Evolutionary conservation across 495 filamentous ascomycete species (phyloP), one percentile per base, ranked within the genome.

Genomic region (Lepraria neglecta): DNA sequence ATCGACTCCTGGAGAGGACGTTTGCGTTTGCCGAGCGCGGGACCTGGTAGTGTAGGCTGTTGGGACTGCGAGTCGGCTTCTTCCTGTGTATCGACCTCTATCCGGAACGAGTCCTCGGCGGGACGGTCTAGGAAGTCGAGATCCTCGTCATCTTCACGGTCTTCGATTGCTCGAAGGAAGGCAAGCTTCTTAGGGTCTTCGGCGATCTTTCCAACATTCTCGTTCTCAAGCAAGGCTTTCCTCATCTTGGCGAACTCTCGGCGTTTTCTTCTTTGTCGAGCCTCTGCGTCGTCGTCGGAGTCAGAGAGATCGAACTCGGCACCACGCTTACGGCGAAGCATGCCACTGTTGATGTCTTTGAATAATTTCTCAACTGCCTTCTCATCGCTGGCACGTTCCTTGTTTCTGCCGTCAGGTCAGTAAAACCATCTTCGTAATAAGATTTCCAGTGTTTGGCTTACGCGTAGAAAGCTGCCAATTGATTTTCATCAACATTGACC

Each of bases 171-270:
- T 59, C 81, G 82, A 62, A 97, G 82, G 77, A 99, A 99, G 0
- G 94, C 94, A 15, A 83, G 77, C 67, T 90, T 91, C 71, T 92
- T 91, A 14, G 91, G 92, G 68, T 97, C 91, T 65, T 90, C 84
- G 31, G 92, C 91, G 58, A 99, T 87, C 69, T 91, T 90, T 64
- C 85, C 89, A 61, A 97, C 80, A 50, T 91, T 90, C 71, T 91
- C 91, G 67, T 98, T 92, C n/a, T 87, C 82, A 19, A 97, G 79
- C 10, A 99, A 78, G 17, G 90, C 88, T 68, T 88, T 90, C 52
- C 90, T 87, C 89, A 96, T 95, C 73, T 88, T 89, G 27, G 90
- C 88, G 72, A 95, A 92, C 66, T 97, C 88, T 59, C 84, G 77
- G 48, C 92, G 85, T 73, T 95, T 97, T 74, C 85, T 82, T 7